These are phyloP conservation scores for Teunomyces kruisii DNA, from an alignment of 805 yeast genomes.

Conservation along the genomic window DNA sequence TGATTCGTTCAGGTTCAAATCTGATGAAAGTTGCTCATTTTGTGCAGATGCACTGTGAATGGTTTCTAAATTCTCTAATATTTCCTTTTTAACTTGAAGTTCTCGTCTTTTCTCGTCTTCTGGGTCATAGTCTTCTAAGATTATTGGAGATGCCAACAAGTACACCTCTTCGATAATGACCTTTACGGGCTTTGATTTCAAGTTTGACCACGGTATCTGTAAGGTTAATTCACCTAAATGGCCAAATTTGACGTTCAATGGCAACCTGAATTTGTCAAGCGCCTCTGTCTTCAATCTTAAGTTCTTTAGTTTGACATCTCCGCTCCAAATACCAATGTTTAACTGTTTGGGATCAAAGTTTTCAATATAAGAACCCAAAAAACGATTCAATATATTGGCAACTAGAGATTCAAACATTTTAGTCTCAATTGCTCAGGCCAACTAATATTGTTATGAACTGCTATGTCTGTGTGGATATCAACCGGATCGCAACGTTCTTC, in stretches of 20 bases:
- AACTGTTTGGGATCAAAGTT: conserved; percentile 94
- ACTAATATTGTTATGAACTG: not conserved
- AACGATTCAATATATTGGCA: conserved; percentile 60
- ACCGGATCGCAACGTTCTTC: too few relatives aligned
- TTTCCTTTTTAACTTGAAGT: conserved; percentile 62
- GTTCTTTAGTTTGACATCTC: conserved; percentile 85
- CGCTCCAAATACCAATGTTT: conserved; percentile 96
- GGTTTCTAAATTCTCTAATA: conserved; percentile 65
- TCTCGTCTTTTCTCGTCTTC: conserved; percentile 62
- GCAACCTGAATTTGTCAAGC: conserved; percentile 79
- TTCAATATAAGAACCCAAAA: conserved; percentile 77
- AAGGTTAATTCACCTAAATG: conserved; percentile 84
- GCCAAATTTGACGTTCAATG: conserved; percentile 86
- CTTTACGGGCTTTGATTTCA: conserved; percentile 90
- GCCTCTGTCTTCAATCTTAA: conserved; percentile 84
- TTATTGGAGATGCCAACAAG: conserved; percentile 74
- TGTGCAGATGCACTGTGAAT: conserved; percentile 48
- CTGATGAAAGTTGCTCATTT: conserved; percentile 27
- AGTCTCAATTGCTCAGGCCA: not conserved
- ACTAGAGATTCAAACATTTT: conserved; percentile 70
- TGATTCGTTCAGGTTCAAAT: conserved; percentile 61
- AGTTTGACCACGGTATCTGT: conserved; percentile 95
- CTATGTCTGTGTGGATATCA: too few relatives aligned
- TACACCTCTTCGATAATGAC: conserved; percentile 84
- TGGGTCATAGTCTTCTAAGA: conserved; percentile 51